These are phyloP conservation scores for Eimeria necatrix DNA, from an alignment of 169 alveolate species.

Conservation along the genomic window DNA sequence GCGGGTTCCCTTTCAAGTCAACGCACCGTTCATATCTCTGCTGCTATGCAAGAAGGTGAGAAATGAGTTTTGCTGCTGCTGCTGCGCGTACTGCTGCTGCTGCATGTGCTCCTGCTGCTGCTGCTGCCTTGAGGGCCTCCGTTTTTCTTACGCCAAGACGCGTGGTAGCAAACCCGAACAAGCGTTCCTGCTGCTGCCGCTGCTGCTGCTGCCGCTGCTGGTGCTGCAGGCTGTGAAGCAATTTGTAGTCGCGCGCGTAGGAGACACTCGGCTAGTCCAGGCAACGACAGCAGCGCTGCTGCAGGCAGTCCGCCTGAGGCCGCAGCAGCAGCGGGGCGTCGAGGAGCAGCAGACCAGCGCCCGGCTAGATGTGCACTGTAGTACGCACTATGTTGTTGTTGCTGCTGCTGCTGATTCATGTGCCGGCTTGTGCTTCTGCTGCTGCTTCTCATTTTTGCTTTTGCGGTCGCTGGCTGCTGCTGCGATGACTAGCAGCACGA, in stretches of 20 bases:
- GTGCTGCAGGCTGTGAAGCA: constrained; percentile 69
- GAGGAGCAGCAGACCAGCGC: constrained; percentile 36
- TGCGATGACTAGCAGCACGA: constrained; percentile 27
- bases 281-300: constrained; percentile 68
- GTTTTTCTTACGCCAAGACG: not conserved
- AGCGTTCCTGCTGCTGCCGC: constrained; percentile 24
- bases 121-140: not conserved
- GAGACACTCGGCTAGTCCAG: constrained; percentile 54
- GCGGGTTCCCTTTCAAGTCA: constrained; percentile 69
- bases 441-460: not conserved
- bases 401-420: not conserved
- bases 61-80: not conserved
- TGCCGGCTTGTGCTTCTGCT: not conserved
- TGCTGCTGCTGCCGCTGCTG: not conserved
- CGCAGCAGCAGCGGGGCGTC: constrained; percentile 49
- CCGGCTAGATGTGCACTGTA: constrained; percentile 42
- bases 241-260: constrained; percentile 70
- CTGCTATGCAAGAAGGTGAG: constrained; percentile 69
- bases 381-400: not conserved
- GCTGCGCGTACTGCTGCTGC: not conserved
- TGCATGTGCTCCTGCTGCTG: not conserved
- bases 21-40: constrained; percentile 48
- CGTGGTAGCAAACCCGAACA: not conserved
- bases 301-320: constrained; percentile 36
- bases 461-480: not conserved